Conservation (phyloP, 164 flowering plant genomes). For the Tinospora cordifolia region DNA sequence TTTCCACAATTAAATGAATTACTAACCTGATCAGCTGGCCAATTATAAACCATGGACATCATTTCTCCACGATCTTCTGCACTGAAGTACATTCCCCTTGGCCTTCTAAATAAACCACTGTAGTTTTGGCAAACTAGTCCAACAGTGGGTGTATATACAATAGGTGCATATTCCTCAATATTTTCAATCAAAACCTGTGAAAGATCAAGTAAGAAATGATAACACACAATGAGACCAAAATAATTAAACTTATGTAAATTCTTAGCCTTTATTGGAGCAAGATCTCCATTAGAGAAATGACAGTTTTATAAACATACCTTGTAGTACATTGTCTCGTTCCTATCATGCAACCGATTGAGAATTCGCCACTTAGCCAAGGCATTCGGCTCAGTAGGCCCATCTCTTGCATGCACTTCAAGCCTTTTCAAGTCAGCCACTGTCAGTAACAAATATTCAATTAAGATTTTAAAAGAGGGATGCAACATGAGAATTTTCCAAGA, state of each 20-base stretch:
- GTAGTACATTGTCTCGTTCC: conserved; percentile 98
- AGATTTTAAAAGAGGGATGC: too few relatives aligned
- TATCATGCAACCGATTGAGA: conserved; percentile 88
- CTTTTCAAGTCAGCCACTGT: conserved; percentile 91
- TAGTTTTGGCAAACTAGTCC: conserved; percentile 97
- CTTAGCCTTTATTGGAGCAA: not conserved
- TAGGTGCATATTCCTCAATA: conserved; percentile 93
- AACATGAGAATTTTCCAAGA: too few relatives aligned
- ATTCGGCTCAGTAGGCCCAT: conserved; percentile 90
- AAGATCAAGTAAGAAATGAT: not conserved
- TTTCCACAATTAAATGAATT: not conserved
- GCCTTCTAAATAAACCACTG: conserved; percentile 92
- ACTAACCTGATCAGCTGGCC: conserved; percentile 95
- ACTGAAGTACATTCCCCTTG: conserved; percentile 97
- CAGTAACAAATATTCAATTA: conserved; percentile 11
- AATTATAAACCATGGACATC: conserved; percentile 96
- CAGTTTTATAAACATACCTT: conserved; percentile 37
- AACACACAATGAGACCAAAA: not conserved
- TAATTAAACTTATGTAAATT: not conserved
- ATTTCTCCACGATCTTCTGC: conserved; percentile 93
- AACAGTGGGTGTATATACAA: conserved; percentile 95
- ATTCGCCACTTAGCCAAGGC: conserved; percentile 94
- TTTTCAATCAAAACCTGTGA: conserved; percentile 81
- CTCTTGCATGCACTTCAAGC: conserved; percentile 77
- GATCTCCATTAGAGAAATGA: not conserved